A percentile compares a stretch with the other conserved stretches of the same genome.
Conservation (phyloP, 148 eudicot genomes). For the Rheum nobile region DNA sequence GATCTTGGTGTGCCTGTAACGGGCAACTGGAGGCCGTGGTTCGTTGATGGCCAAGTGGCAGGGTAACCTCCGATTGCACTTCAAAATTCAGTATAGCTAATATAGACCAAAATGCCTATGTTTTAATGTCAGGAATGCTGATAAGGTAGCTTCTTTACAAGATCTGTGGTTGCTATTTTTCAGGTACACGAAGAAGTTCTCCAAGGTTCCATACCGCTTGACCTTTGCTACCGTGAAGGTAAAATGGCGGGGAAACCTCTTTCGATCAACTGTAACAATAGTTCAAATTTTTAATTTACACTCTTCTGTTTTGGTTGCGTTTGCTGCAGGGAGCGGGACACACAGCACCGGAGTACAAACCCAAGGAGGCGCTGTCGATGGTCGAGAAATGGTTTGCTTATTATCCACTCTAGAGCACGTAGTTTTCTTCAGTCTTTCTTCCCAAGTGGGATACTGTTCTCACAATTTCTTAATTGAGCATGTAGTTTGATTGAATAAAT, state of each 20-base stretch:
- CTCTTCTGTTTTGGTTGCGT: neutral
- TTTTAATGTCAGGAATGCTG: too few relatives aligned
- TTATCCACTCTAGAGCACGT: slow-evolving; percentile 9
- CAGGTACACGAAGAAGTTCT: slow-evolving; percentile 20
- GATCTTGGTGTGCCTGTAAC: slow-evolving; percentile 12
- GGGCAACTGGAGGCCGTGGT: slow-evolving; percentile 24
- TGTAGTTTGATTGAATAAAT: too few relatives aligned
- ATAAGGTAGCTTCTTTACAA: too few relatives aligned
- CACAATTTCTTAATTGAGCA: too few relatives aligned
- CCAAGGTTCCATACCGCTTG: slow-evolving; percentile 14
- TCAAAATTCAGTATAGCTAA: neutral
- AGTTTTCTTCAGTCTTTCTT: neutral
- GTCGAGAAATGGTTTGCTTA: slow-evolving; percentile 23
- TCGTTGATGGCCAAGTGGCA: slow-evolving; percentile 18
- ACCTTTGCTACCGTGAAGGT: slow-evolving; percentile 38
- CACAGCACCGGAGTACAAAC: slow-evolving; percentile 38
- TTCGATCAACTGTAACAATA: neutral
- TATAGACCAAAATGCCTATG: too few relatives aligned
- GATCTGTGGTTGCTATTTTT: neutral
- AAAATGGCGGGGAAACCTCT: neutral
- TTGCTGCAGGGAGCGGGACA: slow-evolving; percentile 44
- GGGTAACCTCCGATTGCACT: neutral
- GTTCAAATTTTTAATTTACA: neutral
- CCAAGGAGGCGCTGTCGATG: slow-evolving; percentile 24
- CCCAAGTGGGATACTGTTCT: neutral